These are phyloP conservation scores for Isabelozyma pseudorhagii DNA, from an alignment of 805 yeast genomes.

Conservation along the genomic window DNA sequence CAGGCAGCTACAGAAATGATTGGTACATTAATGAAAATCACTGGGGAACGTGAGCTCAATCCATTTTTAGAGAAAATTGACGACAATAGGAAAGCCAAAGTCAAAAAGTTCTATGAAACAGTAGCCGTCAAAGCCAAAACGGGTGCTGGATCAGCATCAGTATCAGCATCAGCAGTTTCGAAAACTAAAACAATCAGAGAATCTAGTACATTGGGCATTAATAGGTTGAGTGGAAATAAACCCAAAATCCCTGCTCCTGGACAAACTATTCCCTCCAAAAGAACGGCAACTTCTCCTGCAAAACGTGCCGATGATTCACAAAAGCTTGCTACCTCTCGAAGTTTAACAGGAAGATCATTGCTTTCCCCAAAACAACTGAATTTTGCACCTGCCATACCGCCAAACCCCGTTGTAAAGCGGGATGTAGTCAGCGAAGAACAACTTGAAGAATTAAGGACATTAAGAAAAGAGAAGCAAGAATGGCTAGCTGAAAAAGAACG, in stretches of 20 bases:
- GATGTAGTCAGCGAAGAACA: constrained; percentile 20
- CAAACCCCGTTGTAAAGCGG: constrained; percentile 1
- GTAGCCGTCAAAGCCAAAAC: constrained; percentile 48
- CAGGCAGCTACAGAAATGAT: constrained; percentile 71
- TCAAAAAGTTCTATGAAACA: constrained; percentile 52
- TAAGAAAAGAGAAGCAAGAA: constrained; percentile 51
- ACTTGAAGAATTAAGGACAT: constrained; percentile 44
- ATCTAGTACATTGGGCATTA: constrained; percentile 3
- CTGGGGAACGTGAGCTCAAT: constrained; percentile 67
- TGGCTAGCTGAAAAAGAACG: constrained; percentile 31
- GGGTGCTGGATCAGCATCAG: constrained; percentile 1
- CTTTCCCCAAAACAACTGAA: constrained; percentile 17
- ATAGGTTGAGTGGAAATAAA: background rate
- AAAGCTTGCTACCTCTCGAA: constrained; percentile 29
- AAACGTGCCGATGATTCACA: constrained; percentile 37
- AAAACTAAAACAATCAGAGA: constrained; percentile 11
- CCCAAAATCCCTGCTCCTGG: constrained; percentile 14
- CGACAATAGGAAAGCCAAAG: constrained; percentile 66
- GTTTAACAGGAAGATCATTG: constrained; percentile 44
- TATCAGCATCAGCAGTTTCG: constrained; percentile 15
- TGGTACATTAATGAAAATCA: constrained; percentile 80
- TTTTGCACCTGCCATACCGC: background rate
- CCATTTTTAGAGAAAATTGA: constrained; percentile 68
- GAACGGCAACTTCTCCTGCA: constrained; percentile 70
- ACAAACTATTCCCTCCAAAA: constrained; percentile 56